These are phyloP conservation scores for Fusarium sp. DNA, from an alignment of 2,329 filamentous ascomycete species.

Conservation along the genomic window DNA sequence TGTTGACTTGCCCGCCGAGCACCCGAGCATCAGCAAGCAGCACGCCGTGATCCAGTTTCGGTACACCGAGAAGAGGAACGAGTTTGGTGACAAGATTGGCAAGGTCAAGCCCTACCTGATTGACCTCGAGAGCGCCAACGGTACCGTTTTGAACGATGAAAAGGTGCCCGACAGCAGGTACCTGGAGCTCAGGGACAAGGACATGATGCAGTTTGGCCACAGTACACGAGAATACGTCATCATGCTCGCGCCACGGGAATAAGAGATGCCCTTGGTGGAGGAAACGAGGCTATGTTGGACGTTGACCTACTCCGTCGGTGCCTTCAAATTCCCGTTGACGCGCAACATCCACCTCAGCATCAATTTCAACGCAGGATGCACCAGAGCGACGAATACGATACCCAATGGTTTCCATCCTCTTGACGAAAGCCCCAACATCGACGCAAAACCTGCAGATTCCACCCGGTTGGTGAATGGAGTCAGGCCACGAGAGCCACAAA, in stretches of 20 bases:
- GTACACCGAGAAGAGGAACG: slow-evolving; percentile 83
- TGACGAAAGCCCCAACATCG: neutral
- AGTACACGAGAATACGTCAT: slow-evolving; percentile 96
- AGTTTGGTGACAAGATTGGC: slow-evolving; percentile 86
- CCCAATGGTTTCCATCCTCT: neutral
- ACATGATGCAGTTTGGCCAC: slow-evolving; percentile 88
- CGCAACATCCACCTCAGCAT: neutral
- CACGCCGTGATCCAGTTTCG: slow-evolving; percentile 96
- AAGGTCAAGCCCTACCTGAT: slow-evolving; percentile 89
- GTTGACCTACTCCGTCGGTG: neutral
- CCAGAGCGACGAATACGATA: neutral
- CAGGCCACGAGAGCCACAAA: neutral
- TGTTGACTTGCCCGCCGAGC: slow-evolving; percentile 85
- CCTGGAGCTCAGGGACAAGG: slow-evolving; percentile 87
- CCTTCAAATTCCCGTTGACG: neutral
- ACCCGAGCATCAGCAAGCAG: slow-evolving; percentile 94
- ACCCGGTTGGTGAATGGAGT: neutral
- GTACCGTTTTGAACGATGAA: slow-evolving; percentile 84
- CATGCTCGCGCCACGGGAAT: slow-evolving; percentile 75
- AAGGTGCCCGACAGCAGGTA: slow-evolving; percentile 81
- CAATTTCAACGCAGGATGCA: neutral
- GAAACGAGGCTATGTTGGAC: slow-evolving; percentile 6
- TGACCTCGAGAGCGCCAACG: slow-evolving; percentile 93
- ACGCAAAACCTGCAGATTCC: neutral
- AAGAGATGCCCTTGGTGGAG: slow-evolving; percentile 5